A percentile compares a stretch with the other conserved stretches of the same genome.
These are phyloP conservation scores for Rhodotorula sp. DNA, from an alignment of 1,284 basidiomycete species.

Conservation along the genomic window DNA sequence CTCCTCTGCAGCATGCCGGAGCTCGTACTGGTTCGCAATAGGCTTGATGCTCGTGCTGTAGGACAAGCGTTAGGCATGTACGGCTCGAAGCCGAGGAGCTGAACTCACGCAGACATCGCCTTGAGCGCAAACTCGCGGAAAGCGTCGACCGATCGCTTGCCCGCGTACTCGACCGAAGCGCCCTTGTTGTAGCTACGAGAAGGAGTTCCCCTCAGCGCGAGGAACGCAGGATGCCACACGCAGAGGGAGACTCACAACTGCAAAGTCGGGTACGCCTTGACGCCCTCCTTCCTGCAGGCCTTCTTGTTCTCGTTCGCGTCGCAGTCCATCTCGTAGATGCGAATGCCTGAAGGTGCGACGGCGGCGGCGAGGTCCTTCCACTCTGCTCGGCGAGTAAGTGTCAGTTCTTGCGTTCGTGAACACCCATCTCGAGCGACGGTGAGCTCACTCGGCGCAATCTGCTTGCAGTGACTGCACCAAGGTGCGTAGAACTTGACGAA, in stretches of 20 bases:
- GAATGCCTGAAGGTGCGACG: slow-evolving; percentile 64
- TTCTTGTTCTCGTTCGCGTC: slow-evolving; percentile 60
- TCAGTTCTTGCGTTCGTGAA: not conserved
- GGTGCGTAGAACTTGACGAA: slow-evolving; percentile 91
- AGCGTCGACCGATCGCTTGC: slow-evolving; percentile 65
- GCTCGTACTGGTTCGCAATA: slow-evolving; percentile 44
- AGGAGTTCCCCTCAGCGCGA: not conserved
- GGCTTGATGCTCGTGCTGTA: slow-evolving; percentile 50
- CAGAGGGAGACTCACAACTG: slow-evolving; percentile 58
- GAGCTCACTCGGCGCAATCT: slow-evolving; percentile 55
- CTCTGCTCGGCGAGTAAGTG: slow-evolving; percentile 40
- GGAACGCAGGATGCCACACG: not conserved
- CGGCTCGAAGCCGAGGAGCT: not conserved
- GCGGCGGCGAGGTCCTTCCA: slow-evolving; percentile 70
- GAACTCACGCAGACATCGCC: slow-evolving; percentile 63
- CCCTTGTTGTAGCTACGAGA: slow-evolving; percentile 51
- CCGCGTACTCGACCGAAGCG: slow-evolving; percentile 65
- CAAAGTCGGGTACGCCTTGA: slow-evolving; percentile 77
- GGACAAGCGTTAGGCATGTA: slow-evolving; percentile 5
- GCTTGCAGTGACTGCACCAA: slow-evolving; percentile 74
- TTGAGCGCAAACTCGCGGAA: slow-evolving; percentile 70
- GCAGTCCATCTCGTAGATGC: slow-evolving; percentile 81
- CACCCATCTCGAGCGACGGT: too few relatives aligned
- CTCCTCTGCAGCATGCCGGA: slow-evolving; percentile 58
- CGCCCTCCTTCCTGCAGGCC: slow-evolving; percentile 64